Evolutionary conservation across 179 eudicot species (phyloP), one percentile per base, ranked within the genome.

Genomic region (Silene noctiflora): DNA sequence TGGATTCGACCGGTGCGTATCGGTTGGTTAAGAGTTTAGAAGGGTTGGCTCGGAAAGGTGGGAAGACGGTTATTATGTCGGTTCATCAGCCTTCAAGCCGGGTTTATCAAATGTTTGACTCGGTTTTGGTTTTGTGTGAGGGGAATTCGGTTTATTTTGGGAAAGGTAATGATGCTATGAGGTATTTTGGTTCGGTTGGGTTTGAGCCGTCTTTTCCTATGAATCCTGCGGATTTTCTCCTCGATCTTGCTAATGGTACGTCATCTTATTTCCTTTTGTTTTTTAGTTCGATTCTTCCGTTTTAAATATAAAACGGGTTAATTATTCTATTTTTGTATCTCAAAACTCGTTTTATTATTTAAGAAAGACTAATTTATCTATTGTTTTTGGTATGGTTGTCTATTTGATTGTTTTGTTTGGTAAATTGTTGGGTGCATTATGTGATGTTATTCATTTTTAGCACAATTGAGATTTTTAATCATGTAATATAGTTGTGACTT

Each of bases 241-340:
- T 95, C 73, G 99, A 95, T 89, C 97, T 95, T 86, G 99, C 99
- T 9, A 95, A 92, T 20, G 97, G 99, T 92, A 85, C 83, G 87
- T 74, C 46, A 21, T 56, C 24, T 61, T 71, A 68, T 48, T 20
- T 12, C 48, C 56, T 1, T 5, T 64, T 29, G 16, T 1, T 14
- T 39, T 11, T 62, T 35, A 17, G 0, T 1, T 39, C 11, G 11
- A 7, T 39, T 39, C 1, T 0, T 39, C 11, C 11, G 46, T 8
- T 9, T 27, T 27, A 27, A 27, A 27, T 27, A 2, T 27, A 27
- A 27, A 27, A 27, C 29, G 29, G n/a, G n/a, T n/a, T n/a, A n/a
- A n/a, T n/a, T n/a, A n/a, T n/a, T n/a, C n/a, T n/a, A n/a, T n/a
- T n/a, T n/a, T n/a, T n/a, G n/a, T n/a, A n/a, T n/a, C n/a, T n/a